A percentile compares a stretch with the other conserved stretches of the same genome.
Conservation (phyloP, 164 flowering plant genomes). For the Platanus orientalis region DNA sequence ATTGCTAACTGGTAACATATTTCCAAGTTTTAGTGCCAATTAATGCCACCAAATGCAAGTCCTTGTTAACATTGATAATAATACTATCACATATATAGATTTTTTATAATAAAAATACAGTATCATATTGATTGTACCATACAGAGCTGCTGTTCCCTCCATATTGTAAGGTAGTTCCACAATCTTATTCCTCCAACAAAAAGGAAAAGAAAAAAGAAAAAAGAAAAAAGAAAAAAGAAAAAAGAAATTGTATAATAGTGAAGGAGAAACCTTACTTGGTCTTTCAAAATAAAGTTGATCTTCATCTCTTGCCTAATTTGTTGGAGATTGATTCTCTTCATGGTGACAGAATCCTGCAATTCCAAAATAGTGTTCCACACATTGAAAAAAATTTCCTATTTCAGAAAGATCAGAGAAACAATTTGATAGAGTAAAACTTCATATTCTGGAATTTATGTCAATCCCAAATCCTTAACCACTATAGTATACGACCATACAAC, state of each 20-base stretch:
- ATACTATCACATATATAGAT: too few species aligned
- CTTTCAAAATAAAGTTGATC: constrained; percentile 50
- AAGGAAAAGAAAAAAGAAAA: neutral
- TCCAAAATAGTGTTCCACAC: constrained; percentile 53
- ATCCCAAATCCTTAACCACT: constrained; percentile 2
- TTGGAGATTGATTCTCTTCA: constrained; percentile 56
- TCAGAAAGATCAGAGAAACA: constrained; percentile 11
- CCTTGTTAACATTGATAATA: neutral
- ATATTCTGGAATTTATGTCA: neutral
- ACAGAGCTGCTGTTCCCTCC: too few species aligned
- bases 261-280: constrained; percentile 49
- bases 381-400: constrained; percentile 62
- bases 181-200: neutral
- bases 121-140: too few species aligned
- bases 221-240: neutral
- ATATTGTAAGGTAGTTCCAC: too few species aligned
- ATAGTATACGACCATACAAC: too few species aligned
- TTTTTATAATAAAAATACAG: too few species aligned
- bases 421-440: neutral
- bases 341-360: constrained; percentile 57
- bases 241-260: neutral
- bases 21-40: too few species aligned
- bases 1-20: too few species aligned
- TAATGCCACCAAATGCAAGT: too few species aligned
- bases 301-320: constrained; percentile 61